phyloP scores from a whole-genome alignment of 2,329 filamentous ascomycete species.

The Apiospora rasikravindrae region DNA sequence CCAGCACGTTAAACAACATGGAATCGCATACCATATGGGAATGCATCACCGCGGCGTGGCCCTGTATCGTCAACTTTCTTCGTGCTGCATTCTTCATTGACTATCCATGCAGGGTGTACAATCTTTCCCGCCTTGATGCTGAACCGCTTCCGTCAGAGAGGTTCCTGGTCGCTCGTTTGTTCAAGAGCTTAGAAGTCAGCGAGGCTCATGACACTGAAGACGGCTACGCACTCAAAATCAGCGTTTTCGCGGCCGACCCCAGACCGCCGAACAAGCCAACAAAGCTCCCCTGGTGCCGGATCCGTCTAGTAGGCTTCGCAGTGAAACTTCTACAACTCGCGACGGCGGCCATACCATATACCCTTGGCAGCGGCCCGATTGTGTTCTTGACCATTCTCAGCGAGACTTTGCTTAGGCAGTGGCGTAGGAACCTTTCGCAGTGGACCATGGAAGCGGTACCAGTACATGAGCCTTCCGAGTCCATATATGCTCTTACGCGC shows the following conservation, averaged over 20 bases:
- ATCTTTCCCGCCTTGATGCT: background rate
- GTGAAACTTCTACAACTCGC: too few species aligned
- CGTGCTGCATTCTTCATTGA: background rate
- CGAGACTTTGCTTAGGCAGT: background rate
- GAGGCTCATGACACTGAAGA: background rate
- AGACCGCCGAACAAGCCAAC: too few species aligned
- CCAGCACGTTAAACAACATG: too few species aligned
- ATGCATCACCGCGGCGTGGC: too few species aligned
- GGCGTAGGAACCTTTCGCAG: background rate
- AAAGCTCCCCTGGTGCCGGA: too few species aligned
- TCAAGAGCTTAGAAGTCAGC: background rate
- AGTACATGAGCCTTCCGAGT: background rate
- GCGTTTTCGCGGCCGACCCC: too few species aligned
- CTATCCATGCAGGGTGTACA: background rate
- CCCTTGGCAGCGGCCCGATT: background rate
- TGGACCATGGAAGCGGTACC: background rate
- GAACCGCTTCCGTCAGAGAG: background rate
- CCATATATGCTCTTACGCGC: background rate
- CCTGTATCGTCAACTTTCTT: background rate
- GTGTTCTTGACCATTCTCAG: background rate
- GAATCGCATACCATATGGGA: too few species aligned
- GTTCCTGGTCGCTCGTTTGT: background rate
- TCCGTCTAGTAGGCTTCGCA: too few species aligned
- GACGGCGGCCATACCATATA: background rate
- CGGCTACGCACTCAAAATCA: background rate